These are phyloP conservation scores for Clathrus columnatus DNA, from an alignment of 768 basidiomycete genomes.

Conservation along the genomic window DNA sequence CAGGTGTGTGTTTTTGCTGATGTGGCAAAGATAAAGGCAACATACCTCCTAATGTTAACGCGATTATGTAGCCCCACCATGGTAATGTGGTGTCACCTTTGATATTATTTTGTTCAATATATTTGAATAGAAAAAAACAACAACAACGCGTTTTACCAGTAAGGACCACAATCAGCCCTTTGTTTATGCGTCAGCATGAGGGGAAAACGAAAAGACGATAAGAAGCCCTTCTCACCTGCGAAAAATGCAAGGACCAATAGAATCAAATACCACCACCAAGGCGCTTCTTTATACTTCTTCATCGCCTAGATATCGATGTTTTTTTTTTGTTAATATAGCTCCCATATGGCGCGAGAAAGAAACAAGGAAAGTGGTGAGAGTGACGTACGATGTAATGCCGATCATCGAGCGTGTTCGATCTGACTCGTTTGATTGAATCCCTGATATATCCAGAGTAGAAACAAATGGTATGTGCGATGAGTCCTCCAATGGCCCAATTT, in stretches of 20 bases:
- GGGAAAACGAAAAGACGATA: not conserved
- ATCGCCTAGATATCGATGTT: constrained; percentile 29
- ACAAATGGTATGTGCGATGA: constrained; percentile 45
- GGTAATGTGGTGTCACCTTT: constrained; percentile 54
- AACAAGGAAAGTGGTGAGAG: not conserved
- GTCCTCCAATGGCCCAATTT: constrained; percentile 51
- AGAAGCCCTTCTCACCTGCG: constrained; percentile 33
- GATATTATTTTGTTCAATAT: not conserved
- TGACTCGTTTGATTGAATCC: constrained; percentile 42
- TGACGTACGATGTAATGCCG: constrained; percentile 42
- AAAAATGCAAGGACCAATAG: constrained; percentile 44
- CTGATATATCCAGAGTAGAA: constrained; percentile 49
- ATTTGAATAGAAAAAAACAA: not conserved
- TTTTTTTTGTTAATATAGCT: not conserved
- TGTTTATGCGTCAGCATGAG: not conserved
- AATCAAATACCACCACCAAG: constrained; percentile 51
- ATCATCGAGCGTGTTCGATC: constrained; percentile 39
- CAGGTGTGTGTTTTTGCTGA: not conserved
- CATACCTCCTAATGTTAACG: constrained; percentile 40
- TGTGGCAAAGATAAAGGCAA: not conserved
- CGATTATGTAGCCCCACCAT: constrained; percentile 54
- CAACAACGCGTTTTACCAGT: not conserved
- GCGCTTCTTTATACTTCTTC: constrained; percentile 52
- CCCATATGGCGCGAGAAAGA: not conserved
- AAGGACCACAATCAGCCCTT: constrained; percentile 47